phyloP scores from a whole-genome alignment of 805 yeast genomes.

The Torulaspora quercuum region DNA sequence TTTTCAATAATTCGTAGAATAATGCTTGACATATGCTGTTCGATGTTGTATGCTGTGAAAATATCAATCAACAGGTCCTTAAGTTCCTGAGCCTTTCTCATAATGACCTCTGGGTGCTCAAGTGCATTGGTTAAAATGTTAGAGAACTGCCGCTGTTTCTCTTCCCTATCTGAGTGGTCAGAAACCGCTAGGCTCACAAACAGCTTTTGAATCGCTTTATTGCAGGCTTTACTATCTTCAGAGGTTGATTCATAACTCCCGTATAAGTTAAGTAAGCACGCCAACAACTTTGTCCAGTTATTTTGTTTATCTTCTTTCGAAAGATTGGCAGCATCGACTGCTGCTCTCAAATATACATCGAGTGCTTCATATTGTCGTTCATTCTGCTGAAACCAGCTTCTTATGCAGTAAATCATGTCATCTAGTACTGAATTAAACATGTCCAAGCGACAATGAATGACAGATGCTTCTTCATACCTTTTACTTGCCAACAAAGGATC shows the following conservation, averaged over 20 bases:
- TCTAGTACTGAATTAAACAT: slow-evolving; percentile 21
- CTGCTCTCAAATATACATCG: slow-evolving; percentile 15
- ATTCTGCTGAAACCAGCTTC: slow-evolving; percentile 15
- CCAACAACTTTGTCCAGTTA: slow-evolving; percentile 28
- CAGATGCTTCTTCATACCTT: slow-evolving; percentile 23
- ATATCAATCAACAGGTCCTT: slow-evolving; percentile 59
- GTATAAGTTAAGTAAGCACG: slow-evolving; percentile 22
- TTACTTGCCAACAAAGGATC: slow-evolving; percentile 11
- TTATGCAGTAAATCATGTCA: slow-evolving; percentile 19
- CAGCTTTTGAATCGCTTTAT: slow-evolving; percentile 19
- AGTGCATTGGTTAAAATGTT: slow-evolving; percentile 54
- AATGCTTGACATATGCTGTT: slow-evolving; percentile 50
- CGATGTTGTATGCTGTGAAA: slow-evolving; percentile 61
- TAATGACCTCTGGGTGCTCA: slow-evolving; percentile 43
- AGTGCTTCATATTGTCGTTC: slow-evolving; percentile 2
- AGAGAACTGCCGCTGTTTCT: slow-evolving; percentile 43
- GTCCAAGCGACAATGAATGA: slow-evolving; percentile 19
- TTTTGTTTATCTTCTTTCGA: slow-evolving; percentile 10
- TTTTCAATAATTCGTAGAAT: slow-evolving; percentile 54
- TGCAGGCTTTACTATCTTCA: slow-evolving; percentile 13
- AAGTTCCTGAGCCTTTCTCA: slow-evolving; percentile 57
- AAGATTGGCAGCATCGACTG: slow-evolving; percentile 15
- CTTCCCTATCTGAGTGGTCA: slow-evolving; percentile 19
- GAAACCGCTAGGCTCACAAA: slow-evolving; percentile 25
- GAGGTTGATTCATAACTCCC: slow-evolving; percentile 4